phyloP scores from a whole-genome alignment of 768 basidiomycete species.

The Boletus sensibilis region DNA sequence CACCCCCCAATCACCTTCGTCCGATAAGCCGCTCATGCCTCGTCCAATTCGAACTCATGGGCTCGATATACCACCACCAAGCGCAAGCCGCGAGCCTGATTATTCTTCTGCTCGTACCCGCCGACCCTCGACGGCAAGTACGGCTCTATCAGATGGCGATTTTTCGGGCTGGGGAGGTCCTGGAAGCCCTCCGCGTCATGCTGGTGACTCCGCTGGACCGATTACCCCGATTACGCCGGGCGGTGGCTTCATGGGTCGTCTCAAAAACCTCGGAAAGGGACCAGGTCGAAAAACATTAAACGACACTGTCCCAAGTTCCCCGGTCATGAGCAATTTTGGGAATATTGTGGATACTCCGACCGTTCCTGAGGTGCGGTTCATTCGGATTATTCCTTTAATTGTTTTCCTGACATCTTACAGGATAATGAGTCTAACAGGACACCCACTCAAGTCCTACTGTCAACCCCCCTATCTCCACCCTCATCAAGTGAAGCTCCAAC shows the following conservation, averaged over 20 bases:
- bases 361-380: conserved; percentile 27
- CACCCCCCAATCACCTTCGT: conserved; percentile 46
- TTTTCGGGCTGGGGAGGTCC: conserved; percentile 43
- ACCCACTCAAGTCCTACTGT: conserved; percentile 53
- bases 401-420: conserved; percentile 15
- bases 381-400: neutral
- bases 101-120: conserved; percentile 52
- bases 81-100: conserved; percentile 41
- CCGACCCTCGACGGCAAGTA: conserved; percentile 44
- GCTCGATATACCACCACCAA: conserved; percentile 36
- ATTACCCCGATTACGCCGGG: conserved; percentile 50
- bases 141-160: conserved; percentile 49
- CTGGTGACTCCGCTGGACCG: conserved; percentile 33
- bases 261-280: conserved; percentile 72
- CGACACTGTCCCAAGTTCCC: conserved; percentile 27
- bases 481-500: conserved; percentile 69
- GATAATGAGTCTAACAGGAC: conserved; percentile 40
- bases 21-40: conserved; percentile 31
- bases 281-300: conserved; percentile 34
- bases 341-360: conserved; percentile 13
- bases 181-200: conserved; percentile 35
- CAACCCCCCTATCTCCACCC: conserved; percentile 63
- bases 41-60: conserved; percentile 45
- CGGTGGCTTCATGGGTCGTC: conserved; percentile 70
- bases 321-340: conserved; percentile 15